Base-by-base conservation (phyloP, 495 filamentous ascomycete genomes). In the Lasiosphaeris hirsuta region DNA sequence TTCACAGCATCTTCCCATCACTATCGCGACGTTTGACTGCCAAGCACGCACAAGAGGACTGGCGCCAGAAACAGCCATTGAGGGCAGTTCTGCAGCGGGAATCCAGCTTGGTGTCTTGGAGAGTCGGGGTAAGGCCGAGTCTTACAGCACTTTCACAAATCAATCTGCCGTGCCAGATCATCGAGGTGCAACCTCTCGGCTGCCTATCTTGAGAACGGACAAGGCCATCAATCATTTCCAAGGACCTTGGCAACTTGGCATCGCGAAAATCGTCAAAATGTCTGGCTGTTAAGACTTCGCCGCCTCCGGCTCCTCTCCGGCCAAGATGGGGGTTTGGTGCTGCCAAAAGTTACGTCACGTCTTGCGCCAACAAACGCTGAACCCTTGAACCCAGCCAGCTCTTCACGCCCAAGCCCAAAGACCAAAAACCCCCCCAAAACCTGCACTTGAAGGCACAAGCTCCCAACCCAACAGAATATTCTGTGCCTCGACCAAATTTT, bases 361-460 rank as follows among this genome's bases (percentile, higher is more conserved):
- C 23, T 30, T 30, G 23, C 23, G 5, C 23, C 23, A 30, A 30
- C 23, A 30, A 30, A 30, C 23, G 23, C 23, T 30, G 23, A 30
- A 30, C 23, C 23, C 23, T 30, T 30, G 23, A 5, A 30, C 23
- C 23, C 23, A 30, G 23, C 23, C 23, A n/a, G n/a, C n/a, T n/a
- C n/a, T 5, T 30, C 23, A 30, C 23, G 5, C 23, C 23, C 23
- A 30, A 5, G 23, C 23, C 23, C 5, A 30, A 30, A 30, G 23
- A 30, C 23, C 23, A 30, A 30, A 30, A 5, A 30, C 23, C 23
- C 23, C 23, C 23, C 23, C 23, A 15, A 14, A 33, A 13, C 1
- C n/a, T n/a, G 47, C 33, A 37, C 47, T 33, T 15, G 23, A 7
- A 38, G 38, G 23, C 52, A 52, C 43, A 39, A 43, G 51, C 51